phyloP scores from a whole-genome alignment of 441 rosid species.

The Adansonia rubrostipa region DNA sequence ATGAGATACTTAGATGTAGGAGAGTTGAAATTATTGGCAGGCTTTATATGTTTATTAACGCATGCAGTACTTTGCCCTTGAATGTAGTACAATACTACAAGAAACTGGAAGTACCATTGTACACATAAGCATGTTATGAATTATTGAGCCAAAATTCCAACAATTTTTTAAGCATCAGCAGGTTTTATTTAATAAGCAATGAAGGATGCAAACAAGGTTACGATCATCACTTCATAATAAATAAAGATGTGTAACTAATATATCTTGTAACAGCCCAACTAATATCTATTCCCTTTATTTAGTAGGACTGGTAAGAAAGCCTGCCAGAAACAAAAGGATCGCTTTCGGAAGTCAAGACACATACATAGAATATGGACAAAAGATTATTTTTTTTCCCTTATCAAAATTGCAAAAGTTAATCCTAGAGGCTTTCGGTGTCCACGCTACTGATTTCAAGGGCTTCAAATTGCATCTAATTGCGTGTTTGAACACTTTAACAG shows the following conservation, averaged over 20 bases:
- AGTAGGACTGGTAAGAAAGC: constrained; percentile 36
- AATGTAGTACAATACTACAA: background rate
- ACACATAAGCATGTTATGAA: background rate
- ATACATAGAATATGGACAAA: constrained; percentile 24
- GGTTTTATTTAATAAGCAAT: background rate
- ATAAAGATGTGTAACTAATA: background rate
- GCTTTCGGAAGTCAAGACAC: constrained; percentile 24
- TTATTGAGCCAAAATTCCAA: background rate
- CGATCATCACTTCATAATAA: constrained; percentile 9
- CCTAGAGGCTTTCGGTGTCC: constrained; percentile 28
- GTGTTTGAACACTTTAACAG: background rate
- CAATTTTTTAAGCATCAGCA: background rate
- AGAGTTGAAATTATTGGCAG: background rate
- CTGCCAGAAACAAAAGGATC: constrained; percentile 24
- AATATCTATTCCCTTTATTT: background rate
- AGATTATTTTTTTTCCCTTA: constrained; percentile 1
- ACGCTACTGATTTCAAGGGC: background rate
- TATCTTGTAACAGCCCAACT: constrained; percentile 39
- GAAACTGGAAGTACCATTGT: constrained; percentile 22
- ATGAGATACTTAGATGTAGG: background rate
- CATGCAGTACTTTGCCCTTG: too few relatives aligned
- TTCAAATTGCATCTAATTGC: background rate
- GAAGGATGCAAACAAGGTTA: background rate
- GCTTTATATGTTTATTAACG: background rate
- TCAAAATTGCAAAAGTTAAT: background rate